Percentiles rank a stretch among this genome's conserved stretches.
phyloP scores from a whole-genome alignment of 176 grass and related monocot genomes.

The Pontederia crassipes region DNA sequence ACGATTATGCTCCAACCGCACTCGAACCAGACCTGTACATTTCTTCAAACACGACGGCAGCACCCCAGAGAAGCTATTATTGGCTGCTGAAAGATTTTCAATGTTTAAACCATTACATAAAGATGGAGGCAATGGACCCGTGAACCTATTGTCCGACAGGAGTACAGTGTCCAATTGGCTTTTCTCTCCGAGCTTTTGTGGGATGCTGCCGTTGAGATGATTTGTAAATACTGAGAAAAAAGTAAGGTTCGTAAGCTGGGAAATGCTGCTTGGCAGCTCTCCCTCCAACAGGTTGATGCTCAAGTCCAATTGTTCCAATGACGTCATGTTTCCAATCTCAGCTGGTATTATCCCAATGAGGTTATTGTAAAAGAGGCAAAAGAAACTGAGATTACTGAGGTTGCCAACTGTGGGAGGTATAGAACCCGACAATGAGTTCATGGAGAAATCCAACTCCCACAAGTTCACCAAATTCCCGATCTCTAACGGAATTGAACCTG shows the following conservation, averaged over 20 bases:
- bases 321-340: conserved; percentile 21
- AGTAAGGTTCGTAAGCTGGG: conserved; percentile 4
- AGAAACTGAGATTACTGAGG: not conserved
- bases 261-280: conserved; percentile 11
- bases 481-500: conserved; percentile 37
- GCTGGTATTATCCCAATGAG: conserved; percentile 5
- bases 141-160: conserved; percentile 26
- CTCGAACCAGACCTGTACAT: conserved; percentile 5
- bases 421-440: conserved; percentile 3
- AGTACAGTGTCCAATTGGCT: not conserved
- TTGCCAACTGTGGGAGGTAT: conserved; percentile 14
- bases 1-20: conserved; percentile 2
- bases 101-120: conserved; percentile 5
- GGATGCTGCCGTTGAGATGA: conserved; percentile 10
- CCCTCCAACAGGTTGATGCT: conserved; percentile 19
- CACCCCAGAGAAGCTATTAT: conserved; percentile 17
- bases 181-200: conserved; percentile 4
- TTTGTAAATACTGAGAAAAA: conserved; percentile 4
- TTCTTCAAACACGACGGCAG: conserved; percentile 19
- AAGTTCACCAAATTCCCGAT: conserved; percentile 42
- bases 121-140: conserved; percentile 10
- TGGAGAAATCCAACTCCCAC: conserved; percentile 13
- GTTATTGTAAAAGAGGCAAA: not conserved
- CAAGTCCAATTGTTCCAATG: conserved; percentile 1
- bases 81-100: not conserved